These are phyloP conservation scores for Fusarium cyanostomum DNA, from an alignment of 2,329 filamentous ascomycete genomes.

Conservation along the genomic window DNA sequence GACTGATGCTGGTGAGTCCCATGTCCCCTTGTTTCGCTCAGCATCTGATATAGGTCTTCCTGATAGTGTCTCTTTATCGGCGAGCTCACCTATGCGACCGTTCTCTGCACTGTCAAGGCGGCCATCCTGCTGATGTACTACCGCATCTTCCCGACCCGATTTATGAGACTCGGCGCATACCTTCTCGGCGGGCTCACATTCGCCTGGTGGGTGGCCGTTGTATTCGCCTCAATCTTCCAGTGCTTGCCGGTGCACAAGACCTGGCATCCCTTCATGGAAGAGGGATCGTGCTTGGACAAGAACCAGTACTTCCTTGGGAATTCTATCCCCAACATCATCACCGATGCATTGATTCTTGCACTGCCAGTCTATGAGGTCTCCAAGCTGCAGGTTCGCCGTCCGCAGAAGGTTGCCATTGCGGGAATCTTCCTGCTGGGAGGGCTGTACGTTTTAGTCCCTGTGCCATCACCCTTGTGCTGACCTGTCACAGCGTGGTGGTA, in stretches of 20 bases:
- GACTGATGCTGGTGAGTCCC: neutral
- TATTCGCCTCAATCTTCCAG: constrained; percentile 10
- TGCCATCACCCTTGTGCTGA: rapidly evolving
- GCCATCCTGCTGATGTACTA: neutral
- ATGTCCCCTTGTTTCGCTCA: rapidly evolving
- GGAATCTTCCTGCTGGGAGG: neutral
- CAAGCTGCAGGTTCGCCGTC: constrained; percentile 1
- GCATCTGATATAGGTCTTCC: rapidly evolving
- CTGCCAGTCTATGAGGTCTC: neutral
- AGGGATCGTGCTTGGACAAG: neutral
- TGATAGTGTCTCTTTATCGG: neutral
- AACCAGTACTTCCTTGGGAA: constrained; percentile 1
- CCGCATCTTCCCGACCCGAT: constrained; percentile 8
- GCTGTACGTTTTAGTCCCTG: neutral
- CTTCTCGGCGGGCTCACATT: neutral
- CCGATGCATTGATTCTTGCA: constrained; percentile 9
- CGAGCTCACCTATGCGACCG: constrained; percentile 7
- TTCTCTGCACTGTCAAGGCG: constrained; percentile 5
- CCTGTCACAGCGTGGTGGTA: rapidly evolving
- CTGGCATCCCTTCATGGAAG: constrained; percentile 13
- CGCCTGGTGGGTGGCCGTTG: neutral
- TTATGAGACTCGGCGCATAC: neutral
- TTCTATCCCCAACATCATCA: constrained; percentile 7
- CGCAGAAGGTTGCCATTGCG: neutral
- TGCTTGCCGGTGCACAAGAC: constrained; percentile 1